Percentiles rank a stretch among this genome's conserved stretches.
phyloP scores from a whole-genome alignment of 2,329 filamentous ascomycete species.

The Sporothrix brunneoviolacea region DNA sequence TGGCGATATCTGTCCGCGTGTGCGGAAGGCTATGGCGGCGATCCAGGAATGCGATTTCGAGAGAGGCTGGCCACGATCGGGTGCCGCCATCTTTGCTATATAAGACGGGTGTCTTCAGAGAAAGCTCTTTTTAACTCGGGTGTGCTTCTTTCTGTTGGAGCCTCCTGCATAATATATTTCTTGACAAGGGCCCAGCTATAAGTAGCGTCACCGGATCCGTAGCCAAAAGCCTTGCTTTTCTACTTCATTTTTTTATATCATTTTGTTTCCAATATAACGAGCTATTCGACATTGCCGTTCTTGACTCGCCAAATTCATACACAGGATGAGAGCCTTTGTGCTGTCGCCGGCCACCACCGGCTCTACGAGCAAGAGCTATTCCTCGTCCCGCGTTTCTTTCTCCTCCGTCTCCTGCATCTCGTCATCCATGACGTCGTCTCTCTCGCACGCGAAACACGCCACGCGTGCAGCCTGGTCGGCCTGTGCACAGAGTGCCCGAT shows the following conservation, averaged over 20 bases:
- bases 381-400: background rate
- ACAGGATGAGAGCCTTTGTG: background rate
- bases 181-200: background rate
- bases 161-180: background rate
- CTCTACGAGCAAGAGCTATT: conserved; percentile 5
- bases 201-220: too few relatives aligned
- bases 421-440: background rate
- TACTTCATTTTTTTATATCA: too few relatives aligned
- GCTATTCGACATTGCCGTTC: background rate
- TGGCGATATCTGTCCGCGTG: too few relatives aligned
- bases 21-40: too few relatives aligned
- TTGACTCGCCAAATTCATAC: too few relatives aligned
- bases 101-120: background rate
- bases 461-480: conserved; percentile 10
- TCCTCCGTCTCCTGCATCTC: background rate
- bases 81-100: too few relatives aligned
- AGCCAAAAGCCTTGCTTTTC: too few relatives aligned
- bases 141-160: too few relatives aligned
- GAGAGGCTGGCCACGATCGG: too few relatives aligned
- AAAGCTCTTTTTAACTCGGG: too few relatives aligned
- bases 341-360: conserved; percentile 7
- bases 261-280: too few relatives aligned
- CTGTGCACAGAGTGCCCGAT: background rate
- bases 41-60: too few relatives aligned
- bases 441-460: conserved; percentile 8